phyloP scores from a whole-genome alignment of 352 stramenopile species.

The Globisporangium mamillatum region DNA sequence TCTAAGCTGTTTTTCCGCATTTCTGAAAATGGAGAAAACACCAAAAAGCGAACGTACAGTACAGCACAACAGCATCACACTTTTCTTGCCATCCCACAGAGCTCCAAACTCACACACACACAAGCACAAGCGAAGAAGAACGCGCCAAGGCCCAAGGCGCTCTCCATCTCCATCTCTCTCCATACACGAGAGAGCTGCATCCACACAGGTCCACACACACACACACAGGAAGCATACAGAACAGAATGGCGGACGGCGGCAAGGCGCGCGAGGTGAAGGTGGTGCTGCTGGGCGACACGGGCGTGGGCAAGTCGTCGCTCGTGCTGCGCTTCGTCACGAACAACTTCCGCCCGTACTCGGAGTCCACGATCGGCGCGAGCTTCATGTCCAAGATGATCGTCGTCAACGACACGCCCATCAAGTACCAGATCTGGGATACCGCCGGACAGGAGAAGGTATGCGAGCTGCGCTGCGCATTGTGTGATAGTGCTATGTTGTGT shows the following conservation, averaged over 20 bases:
- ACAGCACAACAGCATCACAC: neutral
- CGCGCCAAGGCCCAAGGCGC: neutral
- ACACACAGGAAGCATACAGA: neutral
- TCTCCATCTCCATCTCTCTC: neutral
- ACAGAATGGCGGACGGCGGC: conserved; percentile 53
- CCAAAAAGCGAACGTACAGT: neutral
- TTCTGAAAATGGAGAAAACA: too few relatives aligned
- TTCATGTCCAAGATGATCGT: conserved; percentile 97
- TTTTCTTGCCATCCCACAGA: neutral
- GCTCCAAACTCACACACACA: neutral
- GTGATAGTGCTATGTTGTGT: neutral
- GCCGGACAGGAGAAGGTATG: conserved; percentile 94
- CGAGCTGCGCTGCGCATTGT: conserved; percentile 9
- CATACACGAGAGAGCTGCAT: neutral
- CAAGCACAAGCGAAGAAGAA: neutral
- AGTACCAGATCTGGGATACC: conserved; percentile 99
- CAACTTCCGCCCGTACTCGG: conserved; percentile 95
- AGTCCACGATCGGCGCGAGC: conserved; percentile 96
- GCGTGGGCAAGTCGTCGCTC: conserved; percentile 96
- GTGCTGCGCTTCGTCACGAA: conserved; percentile 96
- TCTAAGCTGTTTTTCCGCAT: neutral
- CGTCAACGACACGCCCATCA: conserved; percentile 90
- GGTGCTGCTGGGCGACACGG: conserved; percentile 90
- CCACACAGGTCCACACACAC: neutral
- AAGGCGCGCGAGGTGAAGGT: conserved; percentile 90